Evolutionary conservation across 2,329 filamentous ascomycete species (phyloP), one percentile per base, ranked within the genome.

Genomic region (Ceratocystis diversiconidia): DNA sequence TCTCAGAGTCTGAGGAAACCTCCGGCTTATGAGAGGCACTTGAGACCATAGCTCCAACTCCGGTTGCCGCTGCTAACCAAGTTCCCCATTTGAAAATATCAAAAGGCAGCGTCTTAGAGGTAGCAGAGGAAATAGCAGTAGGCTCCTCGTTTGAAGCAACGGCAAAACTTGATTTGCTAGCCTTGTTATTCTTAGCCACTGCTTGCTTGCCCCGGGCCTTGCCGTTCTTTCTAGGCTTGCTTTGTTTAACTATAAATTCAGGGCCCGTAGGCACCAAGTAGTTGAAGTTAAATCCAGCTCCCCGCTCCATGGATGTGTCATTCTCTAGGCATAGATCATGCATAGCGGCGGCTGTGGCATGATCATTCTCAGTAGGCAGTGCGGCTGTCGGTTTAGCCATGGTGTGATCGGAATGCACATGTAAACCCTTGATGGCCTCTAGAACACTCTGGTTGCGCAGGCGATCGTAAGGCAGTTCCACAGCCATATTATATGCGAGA

Each of bases 211-310:
- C 60, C 19, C 32, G 36, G 48, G 8, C 44, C 32, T 62, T 66
- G 19, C 28, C 19, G 22, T 61, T 63, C 61, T 63, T 66, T 32
- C 41, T 66, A 25, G 32, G n/a, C 52, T 66, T 66, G 57, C 41
- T 44, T 5, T 48, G 43, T 44, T 52, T 62, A 8, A 66, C 41
- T 10, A 60, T 44, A 28, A 66, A 66, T 52, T 66, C 65, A 6
- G 61, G 50, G 41, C 61, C 65, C 25, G 50, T 19, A 25, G 61
- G 50, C 15, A 46, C 50, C n/a, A 66, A 19, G 22, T 63, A 66
- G 50, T 66, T 63, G 48, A 66, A 57, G 41, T 62, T 63, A 30
- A 66, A 66, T 19, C 63, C 65, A 17, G 65, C 48, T 15, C 65
- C 62, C 15, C 65, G 65, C 25, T 57, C 65, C 3, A 59, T 61